Evolutionary conservation across 257 asterid species (phyloP), one percentile per base, ranked within the genome.

Genomic region (Prunella vulgaris): DNA sequence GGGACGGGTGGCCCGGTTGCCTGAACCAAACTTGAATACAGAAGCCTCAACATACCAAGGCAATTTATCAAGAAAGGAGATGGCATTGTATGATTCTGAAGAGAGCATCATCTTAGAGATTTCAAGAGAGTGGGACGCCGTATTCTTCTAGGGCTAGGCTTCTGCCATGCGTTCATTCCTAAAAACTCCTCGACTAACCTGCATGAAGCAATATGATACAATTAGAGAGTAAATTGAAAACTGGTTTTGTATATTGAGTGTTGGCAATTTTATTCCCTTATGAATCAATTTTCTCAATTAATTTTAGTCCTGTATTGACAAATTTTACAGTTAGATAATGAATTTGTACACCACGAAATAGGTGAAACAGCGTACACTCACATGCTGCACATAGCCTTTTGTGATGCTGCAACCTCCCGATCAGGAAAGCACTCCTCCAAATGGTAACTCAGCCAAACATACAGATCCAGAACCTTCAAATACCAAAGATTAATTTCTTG

Each of bases 371-470:
- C 7, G 35, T 24, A 24, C 42, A 82, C 96, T 83, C 74, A 93
- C 96, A 85, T 78, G 90, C 93, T 87, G 88, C 99, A 93, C 58
- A 90, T 71, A 59, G 91, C 82, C 85, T 88, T 93, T 78, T 93
- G 97, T 25, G 96, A 84, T 42, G 96, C 78, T 17, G 99, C 99
- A 42, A 90, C 82, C 80, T 93, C 95, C 8, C 85, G 91, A 66
- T 93, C 97, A 7, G 97, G 97, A 67, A 93, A 93, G 80, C 95
- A 76, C 27, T 93, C 96, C 28, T 91, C 91, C 73, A 93, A 65
- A 53, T 88, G 99, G 68, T 79, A 90, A 79, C 97, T 84, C 83
- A 90, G 81, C 99, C 99, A 93, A 65, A 90, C 93, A 51, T 93
- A 93, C 52, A 88, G 83, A 77, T 90, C 99, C 53, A 93, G 84